Percentiles rank a stretch among this genome's conserved stretches.
Evolutionary conservation across 2,329 filamentous ascomycete genomes (phyloP).

Genomic region (Alternaria sp.): DNA sequence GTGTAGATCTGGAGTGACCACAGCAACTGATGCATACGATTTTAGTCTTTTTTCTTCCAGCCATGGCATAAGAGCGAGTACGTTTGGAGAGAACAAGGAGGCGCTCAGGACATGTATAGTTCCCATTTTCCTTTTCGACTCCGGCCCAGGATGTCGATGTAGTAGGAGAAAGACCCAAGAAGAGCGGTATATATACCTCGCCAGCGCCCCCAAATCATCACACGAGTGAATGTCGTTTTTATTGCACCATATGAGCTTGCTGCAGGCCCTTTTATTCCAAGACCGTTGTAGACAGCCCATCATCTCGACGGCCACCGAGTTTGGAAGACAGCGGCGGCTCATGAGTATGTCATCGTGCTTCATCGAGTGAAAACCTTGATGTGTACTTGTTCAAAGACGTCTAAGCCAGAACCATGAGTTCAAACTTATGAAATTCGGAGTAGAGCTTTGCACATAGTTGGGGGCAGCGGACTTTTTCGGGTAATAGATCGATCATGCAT

Average conservation of each 20-base stretch:
- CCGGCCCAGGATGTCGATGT: neutral
- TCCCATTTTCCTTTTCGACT: rapidly evolving
- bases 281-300: neutral
- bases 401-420: neutral
- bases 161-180: neutral
- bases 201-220: neutral
- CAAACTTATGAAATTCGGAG: neutral
- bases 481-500: neutral
- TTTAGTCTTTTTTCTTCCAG: neutral
- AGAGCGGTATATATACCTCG: neutral
- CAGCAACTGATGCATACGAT: neutral
- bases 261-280: neutral
- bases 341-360: rapidly evolving
- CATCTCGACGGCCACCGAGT: neutral
- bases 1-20: neutral
- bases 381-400: neutral
- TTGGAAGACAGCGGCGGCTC: neutral
- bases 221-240: neutral
- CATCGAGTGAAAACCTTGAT: neutral
- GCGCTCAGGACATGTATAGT: neutral
- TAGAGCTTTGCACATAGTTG: neutral
- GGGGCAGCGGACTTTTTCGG: neutral
- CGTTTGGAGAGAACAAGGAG: neutral
- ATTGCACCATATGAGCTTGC: neutral
- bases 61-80: neutral